Evolutionary conservation across 225 moss, liverwort and hornwort species (phyloP), one percentile per base, ranked within the genome.

Genomic region (Straminergon stramineum): DNA sequence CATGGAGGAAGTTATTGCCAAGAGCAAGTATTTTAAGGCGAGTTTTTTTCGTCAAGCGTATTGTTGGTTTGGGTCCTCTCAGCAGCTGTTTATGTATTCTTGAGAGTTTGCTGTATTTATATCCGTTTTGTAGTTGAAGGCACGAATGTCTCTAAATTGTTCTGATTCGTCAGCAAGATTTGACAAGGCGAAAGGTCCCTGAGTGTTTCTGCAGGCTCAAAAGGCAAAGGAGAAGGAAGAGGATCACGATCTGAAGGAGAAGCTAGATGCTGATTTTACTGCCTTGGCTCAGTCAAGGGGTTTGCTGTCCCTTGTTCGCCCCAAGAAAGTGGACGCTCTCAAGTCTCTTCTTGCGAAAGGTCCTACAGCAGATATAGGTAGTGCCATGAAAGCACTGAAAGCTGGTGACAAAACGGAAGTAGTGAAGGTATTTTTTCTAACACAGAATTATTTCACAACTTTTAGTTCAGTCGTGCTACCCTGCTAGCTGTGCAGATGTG

Each of bases 1-100:
- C 39, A 97, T 99, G 98, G 96, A 97, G 90, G 98, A 99, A 92
- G 94, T 99, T 67, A 99, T 99, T 90, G 94, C 98, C 37, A 97
- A 99, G 93, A 99, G 98, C 93, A 99, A 99, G 90, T 95, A 91
- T 86, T 96, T 94, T 58, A 98, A 97, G 98, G 98, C 91, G 90
- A 88, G 92, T 91, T 60, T 89, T 30, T 87, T 48, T 56, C 24
- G 52, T 73, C 35, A n/a, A 70, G n/a, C 15, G 63, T 81, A 17
- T 74, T 86, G 65, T 39, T 90, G 81, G 53, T 83, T 92, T 27
- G 61, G 78, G 78, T 79, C 62, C 85, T 82, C n/a, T 75, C 51
- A 84, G 84, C 69, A 41, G 51, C 82, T 82, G 28, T 87, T 71
- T n/a, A 62, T 23, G 61, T 66, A 57, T 85, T 56, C 51, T 85